phyloP scores from a whole-genome alignment of 306 rosid species.

The Dalbergia oliveri region DNA sequence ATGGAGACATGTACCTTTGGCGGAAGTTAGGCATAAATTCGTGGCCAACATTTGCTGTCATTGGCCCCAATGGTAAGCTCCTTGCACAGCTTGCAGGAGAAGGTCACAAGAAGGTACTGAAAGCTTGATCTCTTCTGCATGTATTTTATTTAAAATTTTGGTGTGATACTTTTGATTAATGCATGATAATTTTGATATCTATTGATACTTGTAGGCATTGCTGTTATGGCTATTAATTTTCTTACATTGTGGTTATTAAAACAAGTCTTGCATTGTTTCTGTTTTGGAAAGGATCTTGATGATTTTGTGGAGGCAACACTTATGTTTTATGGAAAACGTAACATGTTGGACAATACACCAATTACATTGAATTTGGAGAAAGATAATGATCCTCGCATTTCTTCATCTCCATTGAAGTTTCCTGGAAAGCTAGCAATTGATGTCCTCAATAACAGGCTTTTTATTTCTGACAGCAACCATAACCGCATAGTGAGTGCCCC shows the following conservation, averaged over 20 bases:
- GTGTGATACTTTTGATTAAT: conserved; percentile 5
- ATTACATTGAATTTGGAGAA: conserved; percentile 80
- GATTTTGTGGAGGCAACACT: conserved; percentile 96
- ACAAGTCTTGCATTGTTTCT: neutral
- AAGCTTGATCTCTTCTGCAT: conserved; percentile 16
- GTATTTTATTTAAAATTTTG: conserved; percentile 19
- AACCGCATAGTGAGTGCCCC: conserved; percentile 79
- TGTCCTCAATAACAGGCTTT: conserved; percentile 89
- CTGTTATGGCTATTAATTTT: conserved; percentile 33
- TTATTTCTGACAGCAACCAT: conserved; percentile 96
- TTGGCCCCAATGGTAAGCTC: conserved; percentile 88
- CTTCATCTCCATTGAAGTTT: conserved; percentile 89
- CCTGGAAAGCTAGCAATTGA: conserved; percentile 96
- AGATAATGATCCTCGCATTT: conserved; percentile 87
- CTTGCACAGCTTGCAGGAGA: conserved; percentile 93
- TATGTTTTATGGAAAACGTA: conserved; percentile 78
- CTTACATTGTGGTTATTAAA: conserved; percentile 31
- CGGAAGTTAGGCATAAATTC: conserved; percentile 88
- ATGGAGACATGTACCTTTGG: conserved; percentile 96
- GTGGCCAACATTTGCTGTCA: conserved; percentile 95
- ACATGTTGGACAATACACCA: conserved; percentile 71
- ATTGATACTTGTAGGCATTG: conserved; percentile 9
- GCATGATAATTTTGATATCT: conserved; percentile 3
- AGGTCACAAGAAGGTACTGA: conserved; percentile 87
- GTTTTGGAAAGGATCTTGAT: conserved; percentile 80